Conservation (phyloP, 805 yeast genomes). For the Candida sanyiensis region DNA sequence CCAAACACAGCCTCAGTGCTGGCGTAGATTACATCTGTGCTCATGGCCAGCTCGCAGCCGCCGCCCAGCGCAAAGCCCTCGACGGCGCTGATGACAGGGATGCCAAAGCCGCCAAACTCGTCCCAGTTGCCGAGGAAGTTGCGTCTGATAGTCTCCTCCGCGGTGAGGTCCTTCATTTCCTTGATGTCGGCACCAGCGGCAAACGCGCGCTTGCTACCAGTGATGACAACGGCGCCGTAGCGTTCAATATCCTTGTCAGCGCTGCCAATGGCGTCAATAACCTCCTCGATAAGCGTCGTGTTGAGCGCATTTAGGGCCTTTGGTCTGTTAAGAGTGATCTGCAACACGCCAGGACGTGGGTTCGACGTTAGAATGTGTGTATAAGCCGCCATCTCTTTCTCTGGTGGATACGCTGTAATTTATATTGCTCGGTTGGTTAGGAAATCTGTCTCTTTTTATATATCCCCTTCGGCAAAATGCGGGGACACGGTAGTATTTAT, state of each 20-base stretch:
- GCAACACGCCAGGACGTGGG: slow-evolving; percentile 23
- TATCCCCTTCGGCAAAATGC: too few species aligned
- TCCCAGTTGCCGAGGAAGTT: slow-evolving; percentile 38
- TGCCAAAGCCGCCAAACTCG: slow-evolving; percentile 31
- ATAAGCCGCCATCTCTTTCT: slow-evolving; percentile 13
- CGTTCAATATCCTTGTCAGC: slow-evolving; percentile 25
- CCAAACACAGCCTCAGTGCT: slow-evolving; percentile 45
- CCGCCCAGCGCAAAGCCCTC: slow-evolving; percentile 53
- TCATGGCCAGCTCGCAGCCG: slow-evolving; percentile 52
- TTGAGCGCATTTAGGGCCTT: slow-evolving; percentile 24
- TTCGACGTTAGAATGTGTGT: slow-evolving; percentile 18
- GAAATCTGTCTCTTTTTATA: too few species aligned
- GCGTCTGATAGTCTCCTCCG: slow-evolving; percentile 30
- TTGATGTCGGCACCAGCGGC: slow-evolving; percentile 56
- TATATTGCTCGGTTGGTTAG: too few species aligned
- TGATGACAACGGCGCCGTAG: slow-evolving; percentile 43
- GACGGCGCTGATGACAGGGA: slow-evolving; percentile 51
- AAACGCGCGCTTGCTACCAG: slow-evolving; percentile 42
- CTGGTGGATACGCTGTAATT: too few species aligned
- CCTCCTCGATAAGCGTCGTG: slow-evolving; percentile 16
- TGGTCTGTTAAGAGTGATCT: slow-evolving; percentile 25
- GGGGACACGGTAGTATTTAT: too few species aligned
- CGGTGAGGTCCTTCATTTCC: slow-evolving; percentile 38
- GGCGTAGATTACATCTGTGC: slow-evolving; percentile 43
- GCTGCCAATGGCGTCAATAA: slow-evolving; percentile 17